Conservation (phyloP, 441 rosid genomes). For the Croton laevigatus region DNA sequence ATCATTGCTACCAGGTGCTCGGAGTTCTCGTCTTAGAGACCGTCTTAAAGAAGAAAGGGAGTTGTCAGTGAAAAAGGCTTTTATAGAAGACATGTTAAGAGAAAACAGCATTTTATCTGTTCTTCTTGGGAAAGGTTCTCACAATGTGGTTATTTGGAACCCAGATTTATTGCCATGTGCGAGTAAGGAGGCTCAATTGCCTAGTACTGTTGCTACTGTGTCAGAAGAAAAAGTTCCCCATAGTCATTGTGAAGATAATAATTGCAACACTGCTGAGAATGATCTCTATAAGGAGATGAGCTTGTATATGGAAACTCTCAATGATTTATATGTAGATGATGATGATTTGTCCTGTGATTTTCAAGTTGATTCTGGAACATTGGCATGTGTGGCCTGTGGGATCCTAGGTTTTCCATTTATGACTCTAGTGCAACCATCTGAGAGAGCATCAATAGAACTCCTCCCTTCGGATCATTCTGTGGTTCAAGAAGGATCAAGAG, state of each 20-base stretch:
- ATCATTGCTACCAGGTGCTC: constrained; percentile 88
- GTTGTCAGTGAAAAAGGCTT: constrained; percentile 83
- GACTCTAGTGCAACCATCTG: constrained; percentile 82
- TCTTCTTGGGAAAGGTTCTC: constrained; percentile 56
- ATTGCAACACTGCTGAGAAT: constrained; percentile 32
- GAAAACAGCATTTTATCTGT: constrained; percentile 61
- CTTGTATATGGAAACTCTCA: constrained; percentile 77
- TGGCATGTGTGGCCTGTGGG: constrained; percentile 96
- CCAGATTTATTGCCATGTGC: constrained; percentile 73
- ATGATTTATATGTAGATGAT: constrained; percentile 62
- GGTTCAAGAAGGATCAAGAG: constrained; percentile 25
- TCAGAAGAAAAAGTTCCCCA: constrained; percentile 38
- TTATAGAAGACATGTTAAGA: constrained; percentile 74
- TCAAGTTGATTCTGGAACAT: constrained; percentile 86
- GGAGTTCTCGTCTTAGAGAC: constrained; percentile 94
- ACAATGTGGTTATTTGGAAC: constrained; percentile 69
- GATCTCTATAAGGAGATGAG: constrained; percentile 76
- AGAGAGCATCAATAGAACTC: constrained; percentile 44
- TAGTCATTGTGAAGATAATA: constrained; percentile 38
- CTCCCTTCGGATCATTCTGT: constrained; percentile 27
- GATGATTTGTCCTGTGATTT: constrained; percentile 78
- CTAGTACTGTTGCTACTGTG: constrained; percentile 29
- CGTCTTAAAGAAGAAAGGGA: constrained; percentile 93
- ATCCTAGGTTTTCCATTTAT: constrained; percentile 98
- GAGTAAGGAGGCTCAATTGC: constrained; percentile 46